Evolutionary conservation across 1,284 basidiomycete species (phyloP).

Genomic region (Dichomitus squalens): DNA sequence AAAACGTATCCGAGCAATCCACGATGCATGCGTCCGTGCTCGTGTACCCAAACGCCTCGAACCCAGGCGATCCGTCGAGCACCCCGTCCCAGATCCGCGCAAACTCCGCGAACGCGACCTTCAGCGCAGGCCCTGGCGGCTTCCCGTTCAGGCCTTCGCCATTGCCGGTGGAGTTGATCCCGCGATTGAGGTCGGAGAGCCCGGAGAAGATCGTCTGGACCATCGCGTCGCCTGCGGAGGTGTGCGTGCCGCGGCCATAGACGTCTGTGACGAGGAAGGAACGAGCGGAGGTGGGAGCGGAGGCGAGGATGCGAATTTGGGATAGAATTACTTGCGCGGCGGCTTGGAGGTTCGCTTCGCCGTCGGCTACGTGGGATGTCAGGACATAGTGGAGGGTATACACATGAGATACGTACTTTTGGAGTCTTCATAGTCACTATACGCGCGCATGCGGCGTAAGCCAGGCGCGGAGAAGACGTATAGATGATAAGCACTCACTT

Average conservation of each 20-base stretch:
- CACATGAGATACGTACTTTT: slow-evolving; percentile 32
- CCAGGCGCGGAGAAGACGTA: too few species aligned
- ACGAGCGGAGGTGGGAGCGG: slow-evolving; percentile 33
- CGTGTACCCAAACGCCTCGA: slow-evolving; percentile 36
- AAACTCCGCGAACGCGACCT: slow-evolving; percentile 34
- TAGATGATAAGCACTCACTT: slow-evolving; percentile 37
- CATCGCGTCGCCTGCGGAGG: slow-evolving; percentile 32
- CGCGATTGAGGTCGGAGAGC: slow-evolving; percentile 24
- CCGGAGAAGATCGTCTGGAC: slow-evolving; percentile 33
- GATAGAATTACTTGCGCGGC: slow-evolving; percentile 38
- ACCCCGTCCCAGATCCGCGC: slow-evolving; percentile 35
- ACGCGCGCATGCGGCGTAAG: background rate
- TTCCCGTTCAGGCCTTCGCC: too few species aligned
- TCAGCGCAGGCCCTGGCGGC: too few species aligned
- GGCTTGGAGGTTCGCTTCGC: slow-evolving; percentile 33
- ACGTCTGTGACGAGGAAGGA: slow-evolving; percentile 36
- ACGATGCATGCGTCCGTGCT: slow-evolving; percentile 31
- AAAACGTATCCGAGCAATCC: slow-evolving; percentile 21
- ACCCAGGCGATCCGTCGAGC: slow-evolving; percentile 30
- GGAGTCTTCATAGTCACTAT: slow-evolving; percentile 35
- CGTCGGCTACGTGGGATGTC: slow-evolving; percentile 29
- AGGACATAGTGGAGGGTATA: background rate
- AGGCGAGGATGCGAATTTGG: slow-evolving; percentile 34
- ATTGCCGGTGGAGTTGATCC: slow-evolving; percentile 19
- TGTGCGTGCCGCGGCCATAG: slow-evolving; percentile 34